Conservation (phyloP, 306 rosid genomes). For the Pachyrhizus erosus region DNA sequence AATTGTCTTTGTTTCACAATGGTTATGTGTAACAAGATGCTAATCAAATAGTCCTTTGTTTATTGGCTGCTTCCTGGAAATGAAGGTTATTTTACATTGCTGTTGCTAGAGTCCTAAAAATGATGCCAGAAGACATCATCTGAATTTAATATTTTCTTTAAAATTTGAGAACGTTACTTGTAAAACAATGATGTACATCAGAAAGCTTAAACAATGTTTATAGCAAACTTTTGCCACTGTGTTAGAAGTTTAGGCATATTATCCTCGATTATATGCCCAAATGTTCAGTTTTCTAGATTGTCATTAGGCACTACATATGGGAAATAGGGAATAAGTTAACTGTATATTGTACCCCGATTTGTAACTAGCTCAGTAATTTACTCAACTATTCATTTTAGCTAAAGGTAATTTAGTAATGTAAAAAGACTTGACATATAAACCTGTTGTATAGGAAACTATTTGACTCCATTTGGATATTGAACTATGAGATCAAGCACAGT, state of each 20-base stretch:
- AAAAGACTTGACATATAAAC: neutral
- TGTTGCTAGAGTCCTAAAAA: neutral
- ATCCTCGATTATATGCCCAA: neutral
- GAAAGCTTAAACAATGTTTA: neutral
- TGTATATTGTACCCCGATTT: neutral
- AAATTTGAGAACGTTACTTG: constrained; percentile 5
- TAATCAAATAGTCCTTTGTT: neutral
- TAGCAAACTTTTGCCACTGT: neutral
- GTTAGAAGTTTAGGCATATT: neutral
- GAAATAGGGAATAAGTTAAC: neutral
- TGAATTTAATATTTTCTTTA: neutral
- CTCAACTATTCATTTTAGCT: neutral
- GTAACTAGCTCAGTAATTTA: neutral
- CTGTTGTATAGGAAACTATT: neutral
- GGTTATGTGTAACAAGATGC: neutral
- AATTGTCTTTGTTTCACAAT: neutral
- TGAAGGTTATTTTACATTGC: constrained; percentile 6
- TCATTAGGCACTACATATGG: neutral
- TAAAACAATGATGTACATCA: constrained; percentile 20
- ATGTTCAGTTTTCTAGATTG: neutral
- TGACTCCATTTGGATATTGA: constrained; percentile 16
- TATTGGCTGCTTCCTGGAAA: neutral
- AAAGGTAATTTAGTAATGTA: neutral
- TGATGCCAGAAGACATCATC: neutral
- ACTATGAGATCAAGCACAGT: neutral